Evolutionary conservation across 2,329 filamentous ascomycete genomes (phyloP).

Genomic region (Pseudogymnoascus sp.): DNA sequence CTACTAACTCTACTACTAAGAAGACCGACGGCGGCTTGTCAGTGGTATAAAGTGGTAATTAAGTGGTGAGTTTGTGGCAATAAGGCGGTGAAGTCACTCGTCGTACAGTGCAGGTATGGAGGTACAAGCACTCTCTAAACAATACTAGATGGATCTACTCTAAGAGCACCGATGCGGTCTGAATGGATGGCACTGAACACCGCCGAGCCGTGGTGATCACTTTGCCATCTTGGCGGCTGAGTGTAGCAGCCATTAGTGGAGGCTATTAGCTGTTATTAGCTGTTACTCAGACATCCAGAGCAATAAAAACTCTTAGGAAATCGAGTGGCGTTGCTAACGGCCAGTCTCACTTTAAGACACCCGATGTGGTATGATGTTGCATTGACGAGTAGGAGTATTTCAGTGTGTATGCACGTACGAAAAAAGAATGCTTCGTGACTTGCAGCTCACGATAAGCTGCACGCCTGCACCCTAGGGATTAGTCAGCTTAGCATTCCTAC

Average conservation of each 20-base stretch:
- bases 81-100: neutral
- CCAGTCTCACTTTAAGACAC: neutral
- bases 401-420: no score
- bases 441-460: neutral
- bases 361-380: neutral
- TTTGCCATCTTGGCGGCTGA: neutral
- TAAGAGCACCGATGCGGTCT: no score
- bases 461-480: neutral
- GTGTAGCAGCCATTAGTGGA: no score
- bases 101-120: no score
- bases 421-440: neutral
- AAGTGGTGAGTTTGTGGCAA: neutral
- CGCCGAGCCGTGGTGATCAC: neutral
- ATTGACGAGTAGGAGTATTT: no score
- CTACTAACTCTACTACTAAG: no score
- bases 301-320: neutral
- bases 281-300: neutral
- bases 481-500: neutral
- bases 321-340: neutral
- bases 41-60: neutral
- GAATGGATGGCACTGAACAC: no score
- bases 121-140: no score
- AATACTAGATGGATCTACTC: no score
- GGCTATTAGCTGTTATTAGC: neutral
- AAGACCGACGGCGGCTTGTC: neutral